A percentile compares a stretch with the other conserved stretches of the same genome.
These are phyloP conservation scores for Colletotrichum graminicola DNA, from an alignment of 2,329 filamentous ascomycete genomes.

Conservation along the genomic window DNA sequence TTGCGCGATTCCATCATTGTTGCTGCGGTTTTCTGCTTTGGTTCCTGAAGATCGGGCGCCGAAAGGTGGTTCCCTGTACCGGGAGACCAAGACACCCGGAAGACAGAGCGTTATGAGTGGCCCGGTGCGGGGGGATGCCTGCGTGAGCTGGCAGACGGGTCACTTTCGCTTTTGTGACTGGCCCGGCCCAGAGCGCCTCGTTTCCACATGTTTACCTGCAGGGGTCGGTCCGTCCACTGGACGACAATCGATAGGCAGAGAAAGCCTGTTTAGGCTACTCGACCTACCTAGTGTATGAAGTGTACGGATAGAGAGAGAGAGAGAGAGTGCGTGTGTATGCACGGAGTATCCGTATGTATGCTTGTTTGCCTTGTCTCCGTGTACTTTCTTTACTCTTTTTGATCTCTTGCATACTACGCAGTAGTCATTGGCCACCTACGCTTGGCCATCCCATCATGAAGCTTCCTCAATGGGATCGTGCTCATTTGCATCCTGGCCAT, in stretches of 20 bases:
- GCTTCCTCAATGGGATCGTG: conserved; percentile 23
- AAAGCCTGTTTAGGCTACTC: conserved; percentile 18
- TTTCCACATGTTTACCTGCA: conserved; percentile 41
- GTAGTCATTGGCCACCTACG: background rate
- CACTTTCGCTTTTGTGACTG: conserved; percentile 24
- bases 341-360: no score
- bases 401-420: background rate
- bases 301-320: background rate
- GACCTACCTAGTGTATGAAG: no score
- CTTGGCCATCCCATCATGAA: background rate
- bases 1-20: conserved; percentile 26
- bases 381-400: conserved; percentile 11
- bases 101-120: conserved; percentile 21
- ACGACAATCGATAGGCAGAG: conserved; percentile 40
- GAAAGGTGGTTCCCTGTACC: conserved; percentile 12
- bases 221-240: conserved; percentile 39
- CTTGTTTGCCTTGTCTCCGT: background rate
- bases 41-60: conserved; percentile 41
- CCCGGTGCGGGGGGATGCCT: conserved; percentile 40
- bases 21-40: conserved; percentile 7
- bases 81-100: conserved; percentile 17
- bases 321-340: background rate
- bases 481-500: conserved; percentile 14
- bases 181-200: conserved; percentile 30
- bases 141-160: conserved; percentile 39